Percentiles rank a stretch among this genome's conserved stretches.
These are phyloP conservation scores for Fusarium pininemorale DNA, from an alignment of 2,329 filamentous ascomycete species.

Conservation along the genomic window DNA sequence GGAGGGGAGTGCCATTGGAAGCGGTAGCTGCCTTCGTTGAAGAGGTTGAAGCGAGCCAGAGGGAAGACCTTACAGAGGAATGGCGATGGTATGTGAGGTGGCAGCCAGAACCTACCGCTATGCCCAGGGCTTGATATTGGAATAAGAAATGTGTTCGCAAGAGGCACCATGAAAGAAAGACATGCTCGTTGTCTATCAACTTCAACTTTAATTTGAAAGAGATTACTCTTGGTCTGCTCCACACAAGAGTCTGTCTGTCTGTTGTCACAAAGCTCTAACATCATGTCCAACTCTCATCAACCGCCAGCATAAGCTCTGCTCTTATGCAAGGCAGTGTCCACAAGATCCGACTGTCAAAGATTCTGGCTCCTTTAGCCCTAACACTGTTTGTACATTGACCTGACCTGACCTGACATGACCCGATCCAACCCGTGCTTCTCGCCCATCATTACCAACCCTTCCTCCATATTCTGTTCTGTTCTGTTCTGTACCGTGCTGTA, in stretches of 20 bases:
- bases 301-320: slow-evolving; percentile 3
- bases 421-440: slow-evolving; percentile 2
- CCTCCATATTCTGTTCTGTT: background rate
- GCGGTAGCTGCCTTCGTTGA: slow-evolving; percentile 53
- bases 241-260: slow-evolving; percentile 24
- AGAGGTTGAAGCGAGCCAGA: slow-evolving; percentile 30
- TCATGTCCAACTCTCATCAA: slow-evolving; percentile 19
- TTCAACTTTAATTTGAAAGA: slow-evolving; percentile 14
- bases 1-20: slow-evolving; percentile 57
- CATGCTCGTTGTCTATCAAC: slow-evolving; percentile 1
- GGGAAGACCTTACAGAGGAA: background rate
- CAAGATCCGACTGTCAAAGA: slow-evolving; percentile 11
- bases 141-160: background rate
- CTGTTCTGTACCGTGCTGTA: background rate
- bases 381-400: slow-evolving; percentile 11
- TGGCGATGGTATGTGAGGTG: slow-evolving; percentile 29
- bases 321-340: slow-evolving; percentile 5
- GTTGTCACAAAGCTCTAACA: slow-evolving; percentile 11
- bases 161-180: background rate
- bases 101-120: background rate
- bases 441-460: slow-evolving; percentile 15
- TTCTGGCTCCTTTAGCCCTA: background rate
- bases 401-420: background rate
- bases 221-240: slow-evolving; percentile 19
- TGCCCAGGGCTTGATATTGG: too few relatives aligned